Base-by-base conservation (phyloP, 225 moss, liverwort and hornwort species). In the Antitrichia curtipendula region DNA sequence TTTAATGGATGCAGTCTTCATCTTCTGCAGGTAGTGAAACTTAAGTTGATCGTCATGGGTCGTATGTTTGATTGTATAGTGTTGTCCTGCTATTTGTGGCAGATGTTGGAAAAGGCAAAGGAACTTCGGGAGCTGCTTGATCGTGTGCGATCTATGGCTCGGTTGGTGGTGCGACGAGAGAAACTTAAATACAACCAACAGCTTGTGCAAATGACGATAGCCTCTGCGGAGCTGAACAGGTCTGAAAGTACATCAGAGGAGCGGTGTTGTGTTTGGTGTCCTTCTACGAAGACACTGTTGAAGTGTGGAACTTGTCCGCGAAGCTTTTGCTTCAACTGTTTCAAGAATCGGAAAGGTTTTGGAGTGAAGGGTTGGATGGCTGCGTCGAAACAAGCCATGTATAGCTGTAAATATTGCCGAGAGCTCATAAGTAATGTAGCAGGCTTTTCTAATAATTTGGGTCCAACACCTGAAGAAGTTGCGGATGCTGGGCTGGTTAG, bases 361-460 rank as follows among this genome's bases (percentile, higher is more conserved):
- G 95, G 95, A 87, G 95, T 96, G 24, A 96, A 96, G 81, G 95
- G 95, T 43, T 96, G 95, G 95, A 92, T 95, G 91, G 91, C 93
- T 89, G 95, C 95, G 24, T 86, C 91, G 76, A 95, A 90, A 70
- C 86, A 86, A 84, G 75, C 88, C 22, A 45, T 82, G 68, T 96
- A 93, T 72, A 88, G 88, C 58, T 96, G 95, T 90, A 92, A 89
- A 87, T 95, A 89, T 85, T 96, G 95, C 68, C 89, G 78, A 84
- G 92, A 93, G 85, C 75, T 86, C 54, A 43, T 82, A 22, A 85
- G 70, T 78, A 79, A 74, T 57, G 70, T 79, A 76, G 68, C 68
- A 58, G 68, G 85, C 82, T 56, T 88, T 40, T 83, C 86, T 61
- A 49, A 68, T 88, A 62, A 57, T 84, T 86, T 68, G 84, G 74